phyloP scores from a whole-genome alignment of 202 grass and related monocot species.

The Setaria italica region DNA sequence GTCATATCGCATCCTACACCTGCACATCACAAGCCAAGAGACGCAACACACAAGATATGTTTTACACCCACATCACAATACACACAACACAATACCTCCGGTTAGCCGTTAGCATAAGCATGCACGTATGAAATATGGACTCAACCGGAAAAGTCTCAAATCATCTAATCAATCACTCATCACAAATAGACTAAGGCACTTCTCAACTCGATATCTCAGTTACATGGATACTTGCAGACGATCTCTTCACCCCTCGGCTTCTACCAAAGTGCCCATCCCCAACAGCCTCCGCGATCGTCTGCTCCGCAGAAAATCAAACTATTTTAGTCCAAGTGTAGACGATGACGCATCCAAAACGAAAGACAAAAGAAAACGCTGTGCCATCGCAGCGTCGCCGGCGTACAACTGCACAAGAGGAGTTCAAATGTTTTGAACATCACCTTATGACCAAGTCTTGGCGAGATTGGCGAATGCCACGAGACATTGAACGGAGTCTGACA shows the following conservation, averaged over 20 bases:
- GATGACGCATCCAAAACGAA: too few species aligned
- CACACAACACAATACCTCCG: too few species aligned
- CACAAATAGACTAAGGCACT: too few species aligned
- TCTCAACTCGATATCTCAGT: too few species aligned
- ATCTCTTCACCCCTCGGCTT: constrained; percentile 22
- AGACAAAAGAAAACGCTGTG: neutral
- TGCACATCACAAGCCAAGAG: too few species aligned
- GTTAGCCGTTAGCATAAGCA: too few species aligned
- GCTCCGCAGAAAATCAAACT: neutral
- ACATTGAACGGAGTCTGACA: constrained; percentile 49
- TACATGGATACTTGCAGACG: constrained; percentile 49
- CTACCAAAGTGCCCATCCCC: constrained; percentile 51
- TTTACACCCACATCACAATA: too few species aligned
- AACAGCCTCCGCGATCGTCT: constrained; percentile 50
- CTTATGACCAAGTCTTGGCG: constrained; percentile 53
- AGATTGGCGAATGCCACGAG: constrained; percentile 52
- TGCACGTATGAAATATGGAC: too few species aligned
- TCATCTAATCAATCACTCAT: too few species aligned
- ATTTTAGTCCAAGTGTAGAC: neutral
- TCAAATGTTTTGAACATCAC: constrained; percentile 16
- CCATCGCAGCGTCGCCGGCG: neutral
- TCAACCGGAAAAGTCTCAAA: too few species aligned
- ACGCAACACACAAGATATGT: too few species aligned
- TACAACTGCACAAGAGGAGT: neutral
- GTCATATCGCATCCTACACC: too few species aligned